A percentile compares a stretch with the other conserved stretches of the same genome.
phyloP scores from a whole-genome alignment of 2,329 filamentous ascomycete genomes.

The Blastomyces emzantsi region DNA sequence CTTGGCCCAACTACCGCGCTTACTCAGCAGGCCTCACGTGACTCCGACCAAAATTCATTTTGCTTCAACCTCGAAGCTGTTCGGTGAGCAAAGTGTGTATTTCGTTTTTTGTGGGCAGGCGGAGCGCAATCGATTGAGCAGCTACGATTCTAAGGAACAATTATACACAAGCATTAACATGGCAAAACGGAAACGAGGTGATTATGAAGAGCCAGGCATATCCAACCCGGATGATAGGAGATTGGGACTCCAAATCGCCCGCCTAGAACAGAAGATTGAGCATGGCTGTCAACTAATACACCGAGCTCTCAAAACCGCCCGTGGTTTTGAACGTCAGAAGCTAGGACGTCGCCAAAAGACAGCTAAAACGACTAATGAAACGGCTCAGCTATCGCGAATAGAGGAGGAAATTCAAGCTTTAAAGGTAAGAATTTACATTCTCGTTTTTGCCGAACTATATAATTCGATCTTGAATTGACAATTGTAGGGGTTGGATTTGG shows the following conservation, averaged over 20 bases:
- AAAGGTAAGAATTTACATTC: constrained; percentile 39
- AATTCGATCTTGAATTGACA: constrained; percentile 4
- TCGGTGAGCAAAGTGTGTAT: background rate
- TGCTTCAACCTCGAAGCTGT: too few relatives aligned
- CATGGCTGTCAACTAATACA: constrained; percentile 43
- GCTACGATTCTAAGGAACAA: background rate
- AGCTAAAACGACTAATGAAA: constrained; percentile 39
- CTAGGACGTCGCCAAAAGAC: constrained; percentile 51
- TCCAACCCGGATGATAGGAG: constrained; percentile 21
- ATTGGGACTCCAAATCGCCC: constrained; percentile 27
- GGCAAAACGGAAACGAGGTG: constrained; percentile 36
- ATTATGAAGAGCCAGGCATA: constrained; percentile 21
- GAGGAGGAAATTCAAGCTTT: constrained; percentile 48
- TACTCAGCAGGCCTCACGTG: background rate
- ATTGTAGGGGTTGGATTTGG: constrained; percentile 42
- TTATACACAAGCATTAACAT: constrained; percentile 20
- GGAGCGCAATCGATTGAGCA: background rate
- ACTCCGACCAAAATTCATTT: background rate
- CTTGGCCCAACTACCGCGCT: background rate
- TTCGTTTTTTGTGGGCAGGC: background rate
- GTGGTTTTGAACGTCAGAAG: constrained; percentile 56
- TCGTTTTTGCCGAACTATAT: background rate
- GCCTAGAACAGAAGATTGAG: constrained; percentile 41
- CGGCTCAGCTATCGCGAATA: constrained; percentile 36
- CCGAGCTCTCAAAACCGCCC: constrained; percentile 48